phyloP scores from a whole-genome alignment of 495 filamentous ascomycete species.

The Aspergillus indologenus region DNA sequence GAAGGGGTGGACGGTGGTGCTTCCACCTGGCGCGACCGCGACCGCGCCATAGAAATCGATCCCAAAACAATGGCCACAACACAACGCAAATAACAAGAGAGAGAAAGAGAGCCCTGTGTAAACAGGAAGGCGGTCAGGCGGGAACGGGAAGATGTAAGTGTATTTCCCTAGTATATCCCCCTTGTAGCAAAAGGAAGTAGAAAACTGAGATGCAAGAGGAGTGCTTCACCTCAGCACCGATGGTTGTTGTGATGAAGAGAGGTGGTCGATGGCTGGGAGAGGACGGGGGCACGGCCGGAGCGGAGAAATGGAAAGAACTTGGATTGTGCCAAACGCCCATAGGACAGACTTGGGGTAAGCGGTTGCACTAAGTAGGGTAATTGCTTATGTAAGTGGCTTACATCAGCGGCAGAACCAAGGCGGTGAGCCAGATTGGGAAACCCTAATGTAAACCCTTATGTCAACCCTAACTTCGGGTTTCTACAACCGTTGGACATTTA shows the following conservation, averaged over 20 bases:
- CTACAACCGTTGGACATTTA: no score
- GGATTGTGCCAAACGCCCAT: neutral
- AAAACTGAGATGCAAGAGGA: neutral
- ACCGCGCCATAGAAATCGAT: constrained; percentile 6
- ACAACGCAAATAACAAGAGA: neutral
- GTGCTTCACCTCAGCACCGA: neutral
- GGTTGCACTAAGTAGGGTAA: neutral
- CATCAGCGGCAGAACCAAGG: neutral
- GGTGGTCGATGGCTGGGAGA: neutral
- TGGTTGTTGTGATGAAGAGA: neutral
- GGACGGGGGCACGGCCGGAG: no score
- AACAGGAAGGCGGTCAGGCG: neutral
- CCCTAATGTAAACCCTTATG: no score
- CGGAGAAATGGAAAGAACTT: neutral
- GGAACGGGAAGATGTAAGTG: neutral
- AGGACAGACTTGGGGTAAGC: neutral
- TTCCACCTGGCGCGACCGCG: constrained; percentile 9
- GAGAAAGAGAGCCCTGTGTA: neutral
- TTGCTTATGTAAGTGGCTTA: neutral
- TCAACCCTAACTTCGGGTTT: no score
- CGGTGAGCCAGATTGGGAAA: no score
- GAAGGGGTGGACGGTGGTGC: neutral
- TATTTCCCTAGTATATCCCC: neutral
- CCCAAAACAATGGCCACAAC: neutral
- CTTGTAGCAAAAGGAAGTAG: neutral